Base-by-base conservation (phyloP, 2,329 filamentous ascomycete genomes). In the Anthostomella pinea region DNA sequence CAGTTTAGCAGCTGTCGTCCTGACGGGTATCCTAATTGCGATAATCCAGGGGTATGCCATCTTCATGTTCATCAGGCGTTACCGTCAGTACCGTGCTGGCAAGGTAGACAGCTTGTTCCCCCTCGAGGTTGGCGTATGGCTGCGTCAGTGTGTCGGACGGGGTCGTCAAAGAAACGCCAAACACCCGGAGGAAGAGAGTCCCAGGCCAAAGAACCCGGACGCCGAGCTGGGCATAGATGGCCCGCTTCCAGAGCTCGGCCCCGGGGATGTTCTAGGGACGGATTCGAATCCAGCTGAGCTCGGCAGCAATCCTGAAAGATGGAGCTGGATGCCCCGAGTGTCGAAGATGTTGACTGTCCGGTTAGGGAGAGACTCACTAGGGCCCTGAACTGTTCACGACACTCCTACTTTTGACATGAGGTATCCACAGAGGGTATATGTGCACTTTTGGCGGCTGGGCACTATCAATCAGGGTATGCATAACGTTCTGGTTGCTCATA, bases 271-370 rank as follows among this genome's bases (percentile, higher is more conserved):
- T 8, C 19, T 51, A 2, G 54, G 54, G 2, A 49, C 50, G 3
- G 47, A 36, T 8, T 51, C 49, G 20, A 57, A 57, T 19, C 54
- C 54, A 8, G 54, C 54, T 8, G 54, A 57, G 41, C 39, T 57
- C 6, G 31, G 25, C 7, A 10, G 13, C 20, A 15, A 15, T n/a
- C 15, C 36, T 4, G 28, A 32, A 20, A 38, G 48, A 16, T 46
- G 37, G 33, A 54, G 51, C 21, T 56, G 47, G 49, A 38, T 46
- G 39, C 48, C 51, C 11, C 41, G 45, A 3, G 38, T 56, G 4
- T 53, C 51, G 16, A 38, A 34, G 22, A 51, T 49, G 25, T 43
- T 53, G 11, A 41, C 35, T 1, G 37, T 35, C 7, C 46, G 33
- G 15, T 29, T n/a, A n/a, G n/a, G n/a, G n/a, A n/a, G n/a, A n/a